Evolutionary conservation across 768 basidiomycete genomes (phyloP), one percentile per base, ranked within the genome.

Genomic region (Collybiopsis confluens): DNA sequence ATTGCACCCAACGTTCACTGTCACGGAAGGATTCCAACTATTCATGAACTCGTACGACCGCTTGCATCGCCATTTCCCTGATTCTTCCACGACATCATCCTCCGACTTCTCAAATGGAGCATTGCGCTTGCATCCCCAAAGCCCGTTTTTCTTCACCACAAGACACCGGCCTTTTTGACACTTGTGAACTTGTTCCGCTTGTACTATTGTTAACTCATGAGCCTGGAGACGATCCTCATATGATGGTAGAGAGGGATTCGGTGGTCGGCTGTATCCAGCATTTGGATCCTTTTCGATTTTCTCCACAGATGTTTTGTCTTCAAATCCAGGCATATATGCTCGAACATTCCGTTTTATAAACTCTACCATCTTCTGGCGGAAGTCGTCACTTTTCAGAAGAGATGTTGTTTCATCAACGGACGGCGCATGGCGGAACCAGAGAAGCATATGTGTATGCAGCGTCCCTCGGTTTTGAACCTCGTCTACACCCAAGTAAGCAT

Each of bases 401-500:
- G 40, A 43, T 10, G 50, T 45, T 59, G 70, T 65, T 2, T 61
- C 55, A 0, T 48, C 16, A 0, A 64, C 18, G 0, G 57, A 57
- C 2, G 73, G 74, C 0, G 66, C 59, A 20, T 67, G 58, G 11
- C 59, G 24, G 2, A 75, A 46, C 73, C 72, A 78, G 0, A 77
- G 4, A 1, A 78, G 52, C 15, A 73, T 62, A 54, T 76, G 75
- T 0, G 71, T 50, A 57, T 75, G 77, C 2, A 79, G 61, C 0
- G 66, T 71, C 0, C 75, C 75, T 1, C 70, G 58, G 0, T 71
- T 73, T 58, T 79, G 78, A 0, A 70, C 62, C 55, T 79, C 74
- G 0, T 72, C 61, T 0, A 45, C 55, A 8, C 69, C 72, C 7
- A 75, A 52, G 40, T 59, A 58, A 0, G 44, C 53, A 10, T 30